A percentile compares a stretch with the other conserved stretches of the same genome.
phyloP scores from a whole-genome alignment of 768 basidiomycete species.

The Atractiella rhizophila region DNA sequence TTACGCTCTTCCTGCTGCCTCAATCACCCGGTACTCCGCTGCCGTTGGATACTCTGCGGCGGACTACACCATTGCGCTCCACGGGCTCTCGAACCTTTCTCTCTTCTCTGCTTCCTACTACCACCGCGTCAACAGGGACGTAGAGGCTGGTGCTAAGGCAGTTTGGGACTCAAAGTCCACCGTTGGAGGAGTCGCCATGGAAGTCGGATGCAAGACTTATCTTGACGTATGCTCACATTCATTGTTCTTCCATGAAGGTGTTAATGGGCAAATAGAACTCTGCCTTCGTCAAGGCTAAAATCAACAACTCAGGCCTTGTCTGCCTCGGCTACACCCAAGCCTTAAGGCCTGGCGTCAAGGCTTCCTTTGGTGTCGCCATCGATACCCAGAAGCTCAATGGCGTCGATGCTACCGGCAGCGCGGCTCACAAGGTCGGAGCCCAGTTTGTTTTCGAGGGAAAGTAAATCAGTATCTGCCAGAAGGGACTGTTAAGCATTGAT shows the following conservation, averaged over 20 bases:
- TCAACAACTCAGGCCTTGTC: constrained; percentile 60
- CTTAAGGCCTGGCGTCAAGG: constrained; percentile 73
- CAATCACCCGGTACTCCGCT: constrained; percentile 68
- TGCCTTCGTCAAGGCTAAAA: constrained; percentile 91
- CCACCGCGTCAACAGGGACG: constrained; percentile 73
- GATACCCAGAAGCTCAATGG: constrained; percentile 55
- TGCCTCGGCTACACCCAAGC: constrained; percentile 45
- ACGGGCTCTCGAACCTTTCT: constrained; percentile 80
- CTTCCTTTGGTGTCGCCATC: constrained; percentile 75
- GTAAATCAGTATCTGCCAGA: too few species aligned
- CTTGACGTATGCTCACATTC: constrained; percentile 25
- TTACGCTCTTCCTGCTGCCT: constrained; percentile 87
- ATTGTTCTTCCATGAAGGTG: not conserved
- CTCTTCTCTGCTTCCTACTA: constrained; percentile 92
- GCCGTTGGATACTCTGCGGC: constrained; percentile 88
- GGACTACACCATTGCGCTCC: constrained; percentile 78
- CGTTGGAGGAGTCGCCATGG: not conserved
- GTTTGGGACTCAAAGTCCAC: not conserved
- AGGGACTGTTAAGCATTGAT: too few species aligned
- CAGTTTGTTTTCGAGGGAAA: constrained; percentile 25
- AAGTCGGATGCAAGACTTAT: constrained; percentile 75
- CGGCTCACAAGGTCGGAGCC: constrained; percentile 25
- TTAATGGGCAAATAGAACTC: not conserved
- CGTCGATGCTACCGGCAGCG: constrained; percentile 17
- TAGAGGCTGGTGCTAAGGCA: constrained; percentile 69